phyloP scores from a whole-genome alignment of 2,329 filamentous ascomycete species.

The Podosphaera leucotricha region DNA sequence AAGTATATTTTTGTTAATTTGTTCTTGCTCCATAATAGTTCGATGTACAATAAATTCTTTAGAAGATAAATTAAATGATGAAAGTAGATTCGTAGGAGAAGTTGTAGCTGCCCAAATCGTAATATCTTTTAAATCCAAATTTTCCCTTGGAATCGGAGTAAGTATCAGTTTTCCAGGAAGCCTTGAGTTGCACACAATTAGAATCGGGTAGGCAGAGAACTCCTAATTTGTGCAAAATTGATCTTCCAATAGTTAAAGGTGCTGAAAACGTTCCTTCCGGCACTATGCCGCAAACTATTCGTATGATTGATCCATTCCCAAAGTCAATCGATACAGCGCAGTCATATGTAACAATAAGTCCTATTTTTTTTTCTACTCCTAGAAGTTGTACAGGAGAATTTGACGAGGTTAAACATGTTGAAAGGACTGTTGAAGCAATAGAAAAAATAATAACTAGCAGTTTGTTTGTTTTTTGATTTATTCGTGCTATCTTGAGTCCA shows the following conservation, averaged over 20 bases:
- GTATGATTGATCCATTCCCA: not conserved
- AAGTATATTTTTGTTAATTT: not conserved
- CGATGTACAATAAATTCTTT: not conserved
- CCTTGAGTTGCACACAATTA: not conserved
- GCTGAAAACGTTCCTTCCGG: conserved; percentile 1
- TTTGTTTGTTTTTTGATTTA: no score
- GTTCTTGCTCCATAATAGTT: not conserved
- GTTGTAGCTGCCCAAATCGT: no score
- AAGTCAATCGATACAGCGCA: not conserved
- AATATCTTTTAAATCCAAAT: no score
- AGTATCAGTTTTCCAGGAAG: not conserved
- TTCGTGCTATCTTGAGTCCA: no score
- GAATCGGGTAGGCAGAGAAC: not conserved
- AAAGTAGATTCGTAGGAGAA: not conserved
- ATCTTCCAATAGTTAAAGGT: conserved; percentile 1
- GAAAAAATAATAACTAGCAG: not conserved
- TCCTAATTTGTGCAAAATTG: not conserved
- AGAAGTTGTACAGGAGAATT: not conserved
- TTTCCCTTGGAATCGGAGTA: no score
- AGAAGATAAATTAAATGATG: not conserved
- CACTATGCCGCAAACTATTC: not conserved
- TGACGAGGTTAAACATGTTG: not conserved
- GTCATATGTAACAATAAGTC: not conserved
- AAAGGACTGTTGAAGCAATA: not conserved
- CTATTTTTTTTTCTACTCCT: not conserved